A percentile compares a stretch with the other conserved stretches of the same genome.
These are phyloP conservation scores for Papiliotrema fonsecae DNA, from an alignment of 1,284 basidiomycete genomes.

Conservation along the genomic window DNA sequence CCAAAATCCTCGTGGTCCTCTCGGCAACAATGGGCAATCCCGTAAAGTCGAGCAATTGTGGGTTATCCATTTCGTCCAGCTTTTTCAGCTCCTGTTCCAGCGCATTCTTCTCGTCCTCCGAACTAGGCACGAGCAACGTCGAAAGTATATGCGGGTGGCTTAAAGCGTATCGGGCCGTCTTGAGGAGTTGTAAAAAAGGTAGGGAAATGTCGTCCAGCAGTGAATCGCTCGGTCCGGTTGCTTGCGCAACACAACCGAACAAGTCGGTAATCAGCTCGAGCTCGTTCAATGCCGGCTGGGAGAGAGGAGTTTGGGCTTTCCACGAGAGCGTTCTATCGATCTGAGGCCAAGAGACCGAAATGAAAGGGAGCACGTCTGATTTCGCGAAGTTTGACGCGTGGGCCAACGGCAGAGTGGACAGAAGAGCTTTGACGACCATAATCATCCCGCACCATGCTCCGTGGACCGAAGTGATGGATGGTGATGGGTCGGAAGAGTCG, in stretches of 20 bases:
- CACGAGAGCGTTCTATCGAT: slow-evolving; percentile 70
- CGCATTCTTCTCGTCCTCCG: slow-evolving; percentile 61
- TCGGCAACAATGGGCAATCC: slow-evolving; percentile 66
- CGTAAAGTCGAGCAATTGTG: slow-evolving; percentile 60
- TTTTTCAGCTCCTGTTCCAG: slow-evolving; percentile 58
- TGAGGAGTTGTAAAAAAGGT: slow-evolving; percentile 67
- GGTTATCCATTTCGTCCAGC: slow-evolving; percentile 44
- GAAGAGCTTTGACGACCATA: slow-evolving; percentile 68
- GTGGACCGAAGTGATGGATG: slow-evolving; percentile 51
- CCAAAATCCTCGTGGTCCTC: slow-evolving; percentile 64
- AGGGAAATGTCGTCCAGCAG: slow-evolving; percentile 63
- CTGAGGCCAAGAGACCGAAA: slow-evolving; percentile 78
- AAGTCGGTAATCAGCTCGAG: slow-evolving; percentile 70
- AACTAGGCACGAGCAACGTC: slow-evolving; percentile 73
- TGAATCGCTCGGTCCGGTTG: slow-evolving; percentile 51
- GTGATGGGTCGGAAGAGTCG: slow-evolving; percentile 65
- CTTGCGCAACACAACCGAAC: slow-evolving; percentile 60
- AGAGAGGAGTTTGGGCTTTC: slow-evolving; percentile 70
- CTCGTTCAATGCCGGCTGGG: slow-evolving; percentile 69
- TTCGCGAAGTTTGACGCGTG: slow-evolving; percentile 65
- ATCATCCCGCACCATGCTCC: slow-evolving; percentile 79
- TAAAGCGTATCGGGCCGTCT: slow-evolving; percentile 81
- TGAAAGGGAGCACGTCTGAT: slow-evolving; percentile 75
- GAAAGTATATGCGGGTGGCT: slow-evolving; percentile 84
- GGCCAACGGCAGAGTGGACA: slow-evolving; percentile 53